These are phyloP conservation scores for Pochonia chlamydosporia DNA, from an alignment of 2,329 filamentous ascomycete genomes.

Conservation along the genomic window DNA sequence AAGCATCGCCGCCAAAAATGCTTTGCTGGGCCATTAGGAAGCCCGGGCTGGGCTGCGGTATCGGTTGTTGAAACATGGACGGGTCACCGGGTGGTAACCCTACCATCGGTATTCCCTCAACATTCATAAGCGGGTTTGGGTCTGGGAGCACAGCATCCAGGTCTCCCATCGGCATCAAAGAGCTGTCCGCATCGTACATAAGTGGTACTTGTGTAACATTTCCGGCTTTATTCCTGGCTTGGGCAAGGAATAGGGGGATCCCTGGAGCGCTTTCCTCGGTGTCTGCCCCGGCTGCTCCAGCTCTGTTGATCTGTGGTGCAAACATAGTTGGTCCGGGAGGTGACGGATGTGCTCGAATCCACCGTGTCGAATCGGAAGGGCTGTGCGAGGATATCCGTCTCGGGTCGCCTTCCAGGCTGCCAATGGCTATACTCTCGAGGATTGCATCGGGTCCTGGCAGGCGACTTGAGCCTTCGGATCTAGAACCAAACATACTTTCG, in stretches of 20 bases:
- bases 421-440: constrained; percentile 18
- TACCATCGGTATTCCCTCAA: constrained; percentile 11
- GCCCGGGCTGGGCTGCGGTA: constrained; percentile 8
- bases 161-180: constrained; percentile 15
- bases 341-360: neutral
- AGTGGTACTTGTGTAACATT: constrained; percentile 12
- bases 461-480: constrained; percentile 11
- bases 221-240: constrained; percentile 16
- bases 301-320: neutral
- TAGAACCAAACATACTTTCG: constrained; percentile 8
- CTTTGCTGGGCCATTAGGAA: constrained; percentile 17
- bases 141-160: constrained; percentile 14
- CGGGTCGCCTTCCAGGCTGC: constrained; percentile 15
- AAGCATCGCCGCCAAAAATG: constrained; percentile 15
- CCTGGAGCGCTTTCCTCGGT: constrained; percentile 18
- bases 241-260: constrained; percentile 20
- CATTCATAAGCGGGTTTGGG: constrained; percentile 8
- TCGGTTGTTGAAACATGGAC: constrained; percentile 16
- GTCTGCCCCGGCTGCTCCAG: neutral
- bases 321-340: neutral
- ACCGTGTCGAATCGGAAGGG: neutral
- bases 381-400: constrained; percentile 7
- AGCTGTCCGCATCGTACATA: constrained; percentile 16
- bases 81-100: neutral
- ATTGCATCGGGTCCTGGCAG: constrained; percentile 20